Evolutionary conservation across 2,329 filamentous ascomycete species (phyloP), one percentile per base, ranked within the genome.

Genomic region (Spiromastix sp.): DNA sequence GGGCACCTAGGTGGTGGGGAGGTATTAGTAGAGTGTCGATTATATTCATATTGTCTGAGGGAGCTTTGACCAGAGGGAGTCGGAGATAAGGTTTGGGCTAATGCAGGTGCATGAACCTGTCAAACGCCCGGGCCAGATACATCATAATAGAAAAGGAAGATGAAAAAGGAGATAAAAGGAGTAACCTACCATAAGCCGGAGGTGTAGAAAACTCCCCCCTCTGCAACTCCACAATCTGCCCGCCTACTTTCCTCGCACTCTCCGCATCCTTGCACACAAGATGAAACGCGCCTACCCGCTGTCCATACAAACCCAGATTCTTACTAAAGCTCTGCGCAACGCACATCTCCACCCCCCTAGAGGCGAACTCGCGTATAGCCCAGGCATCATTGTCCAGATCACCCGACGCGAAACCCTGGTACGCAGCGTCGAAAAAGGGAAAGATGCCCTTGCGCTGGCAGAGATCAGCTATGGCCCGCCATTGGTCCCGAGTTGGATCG

Each of bases 351-450:
- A 94, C 91, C 63, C 89, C 86, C 61, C 89, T 77, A 56, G 87
- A 81, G 49, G 93, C 72, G 56, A 96, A 95, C 71, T 94, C 82
- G 47, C 85, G 81, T 43, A 96, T 78, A 10, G 89, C 85, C 69
- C 79, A 85, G 42, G 84, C 85, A 56, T 98, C 91, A 40, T 79
- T 77, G 49, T 76, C 74, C 22, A 93, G 73, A 54, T 91, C 80
- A 33, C 91, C 91, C 2, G 89, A 93, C 2, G 89, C 89, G 55
- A 96, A 98, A 30, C 91, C 91, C 64, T 96, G 91, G 68, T 98
- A 98, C 37, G 89, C 89, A 41, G 78, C 85, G 69, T 98, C 91
- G 63, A 98, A 96, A 74, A 96, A 95, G 48, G 89, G 89, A 66
- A 96, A 93, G 60, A 93, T 84, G 46, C 77, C 77, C 70, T 84